Conservation (phyloP, 2,329 filamentous ascomycete species). For the Conoideocrella luteorostrata region DNA sequence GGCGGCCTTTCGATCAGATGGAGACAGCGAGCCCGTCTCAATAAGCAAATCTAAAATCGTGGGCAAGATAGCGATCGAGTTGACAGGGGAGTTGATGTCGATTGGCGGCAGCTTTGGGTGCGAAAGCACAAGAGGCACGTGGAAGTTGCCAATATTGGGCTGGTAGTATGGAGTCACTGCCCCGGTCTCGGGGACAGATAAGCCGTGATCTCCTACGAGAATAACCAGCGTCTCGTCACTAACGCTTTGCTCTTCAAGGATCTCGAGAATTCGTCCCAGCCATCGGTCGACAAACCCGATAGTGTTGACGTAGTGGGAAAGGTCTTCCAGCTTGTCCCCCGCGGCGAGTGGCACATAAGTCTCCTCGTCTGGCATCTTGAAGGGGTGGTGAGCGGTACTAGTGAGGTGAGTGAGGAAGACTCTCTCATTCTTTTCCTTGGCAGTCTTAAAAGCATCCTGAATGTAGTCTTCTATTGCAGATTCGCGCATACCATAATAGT, state of each 20-base stretch:
- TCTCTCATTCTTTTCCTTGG: slow-evolving; percentile 23
- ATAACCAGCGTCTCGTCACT: slow-evolving; percentile 26
- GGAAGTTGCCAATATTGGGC: slow-evolving; percentile 26
- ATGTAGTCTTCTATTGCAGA: slow-evolving; percentile 26
- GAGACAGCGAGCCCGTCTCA: slow-evolving; percentile 25
- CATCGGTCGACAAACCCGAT: slow-evolving; percentile 26
- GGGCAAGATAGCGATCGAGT: slow-evolving; percentile 25
- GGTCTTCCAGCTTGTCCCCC: slow-evolving; percentile 19
- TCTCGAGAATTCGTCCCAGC: slow-evolving; percentile 24
- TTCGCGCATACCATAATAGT: slow-evolving; percentile 29
- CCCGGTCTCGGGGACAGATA: slow-evolving; percentile 25
- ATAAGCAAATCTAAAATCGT: slow-evolving; percentile 29
- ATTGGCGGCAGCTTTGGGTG: slow-evolving; percentile 26
- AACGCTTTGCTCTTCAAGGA: slow-evolving; percentile 23
- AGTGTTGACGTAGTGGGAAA: slow-evolving; percentile 27
- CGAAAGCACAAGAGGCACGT: slow-evolving; percentile 26
- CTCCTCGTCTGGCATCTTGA: slow-evolving; percentile 23
- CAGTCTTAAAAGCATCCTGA: slow-evolving; percentile 21
- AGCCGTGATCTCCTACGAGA: slow-evolving; percentile 26
- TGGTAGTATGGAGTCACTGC: slow-evolving; percentile 27
- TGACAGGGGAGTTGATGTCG: slow-evolving; percentile 25
- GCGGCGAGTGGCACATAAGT: slow-evolving; percentile 19
- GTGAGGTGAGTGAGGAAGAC: slow-evolving; percentile 30
- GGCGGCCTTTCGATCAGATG: slow-evolving; percentile 17
- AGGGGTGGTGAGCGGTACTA: slow-evolving; percentile 29